Evolutionary conservation across 2,329 filamentous ascomycete species (phyloP).

Genomic region (Emericellopsis cladophorae): DNA sequence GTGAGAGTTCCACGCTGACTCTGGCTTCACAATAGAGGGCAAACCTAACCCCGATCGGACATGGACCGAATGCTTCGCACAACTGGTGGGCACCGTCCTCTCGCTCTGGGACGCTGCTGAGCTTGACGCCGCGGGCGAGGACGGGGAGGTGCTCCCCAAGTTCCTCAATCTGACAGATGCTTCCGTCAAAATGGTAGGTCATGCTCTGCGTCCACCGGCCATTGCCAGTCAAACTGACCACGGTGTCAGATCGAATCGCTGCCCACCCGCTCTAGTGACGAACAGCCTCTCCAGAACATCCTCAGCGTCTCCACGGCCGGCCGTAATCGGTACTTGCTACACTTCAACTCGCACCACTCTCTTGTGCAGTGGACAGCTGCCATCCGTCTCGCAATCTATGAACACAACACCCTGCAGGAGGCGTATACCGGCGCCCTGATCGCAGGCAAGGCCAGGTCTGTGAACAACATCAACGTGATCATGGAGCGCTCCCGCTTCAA

Average conservation of each 20-base stretch:
- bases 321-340: slow-evolving; percentile 86
- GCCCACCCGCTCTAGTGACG: slow-evolving; percentile 63
- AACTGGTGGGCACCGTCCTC: slow-evolving; percentile 87
- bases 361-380: slow-evolving; percentile 92
- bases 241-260: slow-evolving; percentile 70
- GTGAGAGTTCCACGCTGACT: background rate
- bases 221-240: slow-evolving; percentile 5
- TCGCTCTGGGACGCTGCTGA: slow-evolving; percentile 93
- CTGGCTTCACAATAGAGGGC: slow-evolving; percentile 47
- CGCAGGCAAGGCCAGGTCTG: slow-evolving; percentile 76
- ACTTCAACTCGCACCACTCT: slow-evolving; percentile 91
- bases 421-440: slow-evolving; percentile 94
- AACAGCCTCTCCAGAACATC: slow-evolving; percentile 83
- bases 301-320: slow-evolving; percentile 92
- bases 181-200: slow-evolving; percentile 84
- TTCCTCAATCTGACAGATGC: slow-evolving; percentile 97
- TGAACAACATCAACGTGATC: slow-evolving; percentile 85
- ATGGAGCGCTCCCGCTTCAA: slow-evolving; percentile 69
- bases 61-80: slow-evolving; percentile 95
- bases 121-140: slow-evolving; percentile 73
- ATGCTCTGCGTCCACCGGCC: background rate
- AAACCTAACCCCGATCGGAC: slow-evolving; percentile 73
- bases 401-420: slow-evolving; percentile 86
- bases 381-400: slow-evolving; percentile 87
- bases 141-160: slow-evolving; percentile 75